Base-by-base conservation (phyloP, 768 basidiomycete genomes). In the Tricholoma hemisulphureum region DNA sequence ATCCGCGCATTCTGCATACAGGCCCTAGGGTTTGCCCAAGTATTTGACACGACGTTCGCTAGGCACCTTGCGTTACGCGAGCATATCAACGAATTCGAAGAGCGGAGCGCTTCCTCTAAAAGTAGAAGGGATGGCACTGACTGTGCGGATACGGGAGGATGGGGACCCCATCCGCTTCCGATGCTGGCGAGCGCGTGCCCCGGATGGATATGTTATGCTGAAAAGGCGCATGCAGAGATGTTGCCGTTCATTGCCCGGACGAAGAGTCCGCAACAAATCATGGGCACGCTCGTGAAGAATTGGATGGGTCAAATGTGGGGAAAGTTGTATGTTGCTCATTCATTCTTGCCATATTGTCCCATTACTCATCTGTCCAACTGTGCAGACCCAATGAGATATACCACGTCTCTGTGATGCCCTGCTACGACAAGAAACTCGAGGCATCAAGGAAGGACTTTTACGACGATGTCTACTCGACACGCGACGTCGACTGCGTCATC, bases 351-450 rank as follows among this genome's bases (percentile, higher is more conserved):
- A 23, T 51, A 6, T 43, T 9, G 45, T 28, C 35, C 21, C 31
- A 14, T 65, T 51, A 8, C 26, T 58, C n/a, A 52, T 52, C 58
- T 43, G 18, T 49, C 35, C 13, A 24, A 45, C 45, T 35, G 61
- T 35, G 56, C 69, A 95, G 92, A 35, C 93, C 94, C 0, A 79
- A 91, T 65, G 80, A 92, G 64, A 83, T 99, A 45, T 99, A 98
- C 69, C 97, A 99, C 67, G 94, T 98, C 53, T 83, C 93, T 0
- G 95, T 98, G 51, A 98, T 98, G 95, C 96, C 97, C 0, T 99
- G 97, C 73, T 98, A 98, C 73, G 97, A 99, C 81, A 98, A 98
- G 76, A 99, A 99, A 69, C 85, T 99, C 14, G 97, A 99, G 73
- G 97, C 97, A 0, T 98, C 95, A 8, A 83, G 97, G 24, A 83